Conservation (phyloP, 2,329 filamentous ascomycete genomes). For the Akanthomyces lecanii region DNA sequence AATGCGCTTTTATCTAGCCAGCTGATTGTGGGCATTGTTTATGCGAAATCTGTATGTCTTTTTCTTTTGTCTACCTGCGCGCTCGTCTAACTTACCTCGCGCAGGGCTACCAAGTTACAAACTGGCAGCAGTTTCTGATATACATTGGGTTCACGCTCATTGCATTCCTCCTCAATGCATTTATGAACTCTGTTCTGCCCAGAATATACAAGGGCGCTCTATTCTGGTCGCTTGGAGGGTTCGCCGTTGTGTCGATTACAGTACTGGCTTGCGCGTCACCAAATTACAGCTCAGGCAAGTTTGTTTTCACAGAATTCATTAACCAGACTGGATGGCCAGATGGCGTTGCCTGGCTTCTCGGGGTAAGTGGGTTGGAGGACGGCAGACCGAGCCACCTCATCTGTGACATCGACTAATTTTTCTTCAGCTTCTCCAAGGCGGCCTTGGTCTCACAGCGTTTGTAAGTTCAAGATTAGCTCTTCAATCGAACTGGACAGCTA, state of each 20-base stretch:
- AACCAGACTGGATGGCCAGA: conserved; percentile 33
- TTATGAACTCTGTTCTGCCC: conserved; percentile 29
- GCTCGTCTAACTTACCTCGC: not conserved
- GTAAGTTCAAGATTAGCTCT: conserved; percentile 14
- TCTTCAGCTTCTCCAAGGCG: conserved; percentile 27
- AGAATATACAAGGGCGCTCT: conserved; percentile 62
- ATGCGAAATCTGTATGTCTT: conserved; percentile 44
- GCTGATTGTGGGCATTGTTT: conserved; percentile 62
- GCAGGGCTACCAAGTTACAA: conserved; percentile 46
- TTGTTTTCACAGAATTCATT: conserved; percentile 30
- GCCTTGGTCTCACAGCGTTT: conserved; percentile 31
- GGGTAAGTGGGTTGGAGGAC: conserved; percentile 18
- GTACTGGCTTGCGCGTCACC: conserved; percentile 61
- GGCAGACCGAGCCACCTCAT: fast-evolving
- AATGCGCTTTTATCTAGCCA: conserved; percentile 64
- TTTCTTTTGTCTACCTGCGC: not conserved
- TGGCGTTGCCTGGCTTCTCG: conserved; percentile 31
- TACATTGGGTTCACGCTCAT: conserved; percentile 28
- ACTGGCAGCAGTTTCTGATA: conserved; percentile 67
- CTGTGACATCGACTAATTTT: not conserved
- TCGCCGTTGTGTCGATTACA: conserved; percentile 64
- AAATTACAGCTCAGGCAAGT: conserved; percentile 42
- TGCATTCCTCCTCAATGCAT: conserved; percentile 29
- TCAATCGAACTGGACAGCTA: not conserved
- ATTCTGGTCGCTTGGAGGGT: conserved; percentile 65